A percentile compares a stretch with the other conserved stretches of the same genome.
Conservation (phyloP, 306 rosid genomes). For the Fragaria nilgerrensis region DNA sequence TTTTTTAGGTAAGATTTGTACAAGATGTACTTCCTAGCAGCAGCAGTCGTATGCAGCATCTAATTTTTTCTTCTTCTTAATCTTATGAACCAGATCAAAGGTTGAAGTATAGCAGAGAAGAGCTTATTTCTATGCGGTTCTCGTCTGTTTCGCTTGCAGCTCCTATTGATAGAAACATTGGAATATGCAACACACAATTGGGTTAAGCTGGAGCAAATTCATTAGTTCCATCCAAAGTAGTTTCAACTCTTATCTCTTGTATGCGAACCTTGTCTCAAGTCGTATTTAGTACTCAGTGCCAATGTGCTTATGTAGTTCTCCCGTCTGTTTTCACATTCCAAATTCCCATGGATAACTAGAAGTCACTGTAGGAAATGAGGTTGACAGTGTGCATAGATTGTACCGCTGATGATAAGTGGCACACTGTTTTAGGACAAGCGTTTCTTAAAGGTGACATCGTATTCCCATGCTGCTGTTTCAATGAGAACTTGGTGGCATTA, state of each 20-base stretch:
- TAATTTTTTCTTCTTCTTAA: constrained; percentile 19
- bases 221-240: not conserved
- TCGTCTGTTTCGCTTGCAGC: constrained; percentile 17
- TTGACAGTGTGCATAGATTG: not conserved
- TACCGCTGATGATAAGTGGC: not conserved
- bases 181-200: not conserved
- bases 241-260: not conserved
- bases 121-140: constrained; percentile 64
- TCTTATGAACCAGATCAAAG: constrained; percentile 73
- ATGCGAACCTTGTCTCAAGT: not conserved
- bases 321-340: not conserved
- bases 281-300: no score
- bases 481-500: not conserved
- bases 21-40: not conserved
- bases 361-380: not conserved
- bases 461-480: not conserved
- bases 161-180: constrained; percentile 8
- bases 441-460: not conserved
- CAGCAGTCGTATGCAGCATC: constrained; percentile 12
- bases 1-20: constrained; percentile 52
- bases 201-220: not conserved
- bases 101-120: constrained; percentile 70
- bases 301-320: not conserved
- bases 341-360: not conserved
- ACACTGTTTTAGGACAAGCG: not conserved